These are phyloP conservation scores for Cladosporium sphaerospermum DNA, from an alignment of 2,329 filamentous ascomycete genomes.

Conservation along the genomic window DNA sequence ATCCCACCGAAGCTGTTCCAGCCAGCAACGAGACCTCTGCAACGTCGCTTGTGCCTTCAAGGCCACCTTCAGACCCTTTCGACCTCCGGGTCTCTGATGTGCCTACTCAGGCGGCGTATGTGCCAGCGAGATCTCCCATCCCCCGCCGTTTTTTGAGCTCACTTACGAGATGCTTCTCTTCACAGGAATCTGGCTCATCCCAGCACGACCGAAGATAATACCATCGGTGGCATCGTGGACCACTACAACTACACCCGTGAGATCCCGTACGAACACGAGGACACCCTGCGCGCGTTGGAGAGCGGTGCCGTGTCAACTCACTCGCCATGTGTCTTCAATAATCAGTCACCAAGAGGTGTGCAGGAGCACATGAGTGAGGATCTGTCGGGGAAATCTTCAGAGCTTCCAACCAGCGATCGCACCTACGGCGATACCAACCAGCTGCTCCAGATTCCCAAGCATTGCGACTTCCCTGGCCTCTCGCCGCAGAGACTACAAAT, in stretches of 20 bases:
- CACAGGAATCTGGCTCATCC: conserved; percentile 17
- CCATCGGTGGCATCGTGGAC: conserved; percentile 21
- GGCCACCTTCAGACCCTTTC: conserved; percentile 5
- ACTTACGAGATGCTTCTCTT: conserved; percentile 30
- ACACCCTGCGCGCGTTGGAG: conserved; percentile 1
- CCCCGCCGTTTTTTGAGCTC: conserved; percentile 25
- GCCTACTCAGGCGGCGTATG: conserved; percentile 24
- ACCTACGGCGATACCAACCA: conserved; percentile 28
- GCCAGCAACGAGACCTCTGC: neutral
- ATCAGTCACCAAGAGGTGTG: neutral
- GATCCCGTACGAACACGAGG: neutral
- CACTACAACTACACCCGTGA: conserved; percentile 23
- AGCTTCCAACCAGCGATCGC: conserved; percentile 26
- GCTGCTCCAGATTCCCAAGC: conserved; percentile 22
- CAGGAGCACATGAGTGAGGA: conserved; percentile 1
- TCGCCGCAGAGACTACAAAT: neutral
- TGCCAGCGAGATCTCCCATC: conserved; percentile 18
- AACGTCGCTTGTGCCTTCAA: conserved; percentile 7
- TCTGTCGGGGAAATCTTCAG: conserved; percentile 7
- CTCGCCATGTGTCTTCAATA: neutral
- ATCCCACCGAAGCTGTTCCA: neutral
- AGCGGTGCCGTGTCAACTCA: neutral
- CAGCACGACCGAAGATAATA: conserved; percentile 13
- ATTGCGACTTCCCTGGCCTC: neutral
- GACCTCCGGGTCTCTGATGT: conserved; percentile 7